Percentiles rank a stretch among this genome's conserved stretches.
Conservation (phyloP, 371 early-diverging fungal species). For the Ordospora pajunii region DNA sequence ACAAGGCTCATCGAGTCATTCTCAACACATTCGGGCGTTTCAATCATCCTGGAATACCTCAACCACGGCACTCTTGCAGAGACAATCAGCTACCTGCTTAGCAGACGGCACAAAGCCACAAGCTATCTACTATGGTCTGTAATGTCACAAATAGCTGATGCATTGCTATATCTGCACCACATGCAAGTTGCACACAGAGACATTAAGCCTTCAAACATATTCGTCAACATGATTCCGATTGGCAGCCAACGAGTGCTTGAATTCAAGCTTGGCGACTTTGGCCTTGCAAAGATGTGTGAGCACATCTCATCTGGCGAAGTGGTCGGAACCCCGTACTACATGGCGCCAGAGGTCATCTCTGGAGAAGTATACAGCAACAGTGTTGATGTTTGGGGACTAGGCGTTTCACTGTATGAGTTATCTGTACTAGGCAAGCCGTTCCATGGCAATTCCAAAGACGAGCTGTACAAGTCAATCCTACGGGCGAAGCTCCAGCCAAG, state of each 20-base stretch:
- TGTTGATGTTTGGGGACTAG: slow-evolving; percentile 96
- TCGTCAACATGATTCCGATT: slow-evolving; percentile 66
- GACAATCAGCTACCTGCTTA: slow-evolving; percentile 66
- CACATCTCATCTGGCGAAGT: not conserved
- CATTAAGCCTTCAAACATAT: slow-evolving; percentile 84
- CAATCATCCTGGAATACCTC: slow-evolving; percentile 83
- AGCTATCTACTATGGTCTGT: slow-evolving; percentile 68
- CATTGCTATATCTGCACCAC: slow-evolving; percentile 81
- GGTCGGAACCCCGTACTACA: slow-evolving; percentile 54
- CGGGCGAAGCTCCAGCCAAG: not conserved
- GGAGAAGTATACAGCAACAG: slow-evolving; percentile 62
- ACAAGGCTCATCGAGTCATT: slow-evolving; percentile 69
- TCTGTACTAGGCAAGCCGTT: slow-evolving; percentile 43
- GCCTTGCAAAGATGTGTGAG: slow-evolving; percentile 21
- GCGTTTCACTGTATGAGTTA: slow-evolving; percentile 83
- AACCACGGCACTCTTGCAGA: slow-evolving; percentile 70
- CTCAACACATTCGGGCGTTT: slow-evolving; percentile 63
- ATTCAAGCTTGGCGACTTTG: slow-evolving; percentile 60
- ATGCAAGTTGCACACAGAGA: slow-evolving; percentile 88
- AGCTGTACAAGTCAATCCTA: slow-evolving; percentile 33
- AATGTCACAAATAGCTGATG: slow-evolving; percentile 73
- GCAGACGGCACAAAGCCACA: slow-evolving; percentile 70
- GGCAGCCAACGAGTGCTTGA: slow-evolving; percentile 30
- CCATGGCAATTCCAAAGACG: slow-evolving; percentile 23
- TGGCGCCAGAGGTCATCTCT: slow-evolving; percentile 60